Evolutionary conservation across 2,329 filamentous ascomycete genomes (phyloP).

Genomic region (Colletotrichum lentis): DNA sequence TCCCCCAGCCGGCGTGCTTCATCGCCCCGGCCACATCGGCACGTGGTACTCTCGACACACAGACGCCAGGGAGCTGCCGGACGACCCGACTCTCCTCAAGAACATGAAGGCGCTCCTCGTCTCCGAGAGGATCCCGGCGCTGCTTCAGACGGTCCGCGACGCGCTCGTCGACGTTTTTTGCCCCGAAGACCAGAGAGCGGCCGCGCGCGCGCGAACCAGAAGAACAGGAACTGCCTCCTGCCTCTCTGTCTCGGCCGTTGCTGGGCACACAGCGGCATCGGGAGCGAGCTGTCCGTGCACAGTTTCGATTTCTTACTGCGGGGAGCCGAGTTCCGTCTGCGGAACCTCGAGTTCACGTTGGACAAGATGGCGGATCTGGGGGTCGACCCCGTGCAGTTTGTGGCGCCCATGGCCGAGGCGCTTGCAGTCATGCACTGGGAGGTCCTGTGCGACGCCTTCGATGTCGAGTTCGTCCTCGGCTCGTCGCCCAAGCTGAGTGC

Average conservation of each 20-base stretch:
- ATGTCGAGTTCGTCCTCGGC: slow-evolving; percentile 29
- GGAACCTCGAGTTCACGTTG: slow-evolving; percentile 47
- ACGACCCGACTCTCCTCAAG: not conserved
- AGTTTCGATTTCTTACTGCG: slow-evolving; percentile 46
- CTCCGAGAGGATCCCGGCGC: not conserved
- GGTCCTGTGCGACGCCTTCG: slow-evolving; percentile 41
- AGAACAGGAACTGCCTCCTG: slow-evolving; percentile 19
- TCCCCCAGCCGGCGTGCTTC: not conserved
- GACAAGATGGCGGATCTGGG: slow-evolving; percentile 43
- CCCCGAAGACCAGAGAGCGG: not conserved
- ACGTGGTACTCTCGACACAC: not conserved
- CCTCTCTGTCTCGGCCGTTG: slow-evolving; percentile 39
- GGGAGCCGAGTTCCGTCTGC: slow-evolving; percentile 40
- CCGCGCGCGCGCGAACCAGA: not conserved
- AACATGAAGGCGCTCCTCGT: not conserved
- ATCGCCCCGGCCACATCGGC: not conserved
- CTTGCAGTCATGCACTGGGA: slow-evolving; percentile 48
- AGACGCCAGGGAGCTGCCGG: not conserved
- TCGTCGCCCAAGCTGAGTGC: slow-evolving; percentile 27
- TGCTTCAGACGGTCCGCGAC: not conserved
- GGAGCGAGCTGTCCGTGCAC: slow-evolving; percentile 41
- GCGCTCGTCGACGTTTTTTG: slow-evolving; percentile 1
- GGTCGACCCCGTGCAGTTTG: slow-evolving; percentile 40
- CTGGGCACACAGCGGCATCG: not conserved
- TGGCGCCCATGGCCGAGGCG: slow-evolving; percentile 41